A percentile compares a stretch with the other conserved stretches of the same genome.
Conservation (phyloP, 116 monocot genomes). For the Trichopus zeylanicus region DNA sequence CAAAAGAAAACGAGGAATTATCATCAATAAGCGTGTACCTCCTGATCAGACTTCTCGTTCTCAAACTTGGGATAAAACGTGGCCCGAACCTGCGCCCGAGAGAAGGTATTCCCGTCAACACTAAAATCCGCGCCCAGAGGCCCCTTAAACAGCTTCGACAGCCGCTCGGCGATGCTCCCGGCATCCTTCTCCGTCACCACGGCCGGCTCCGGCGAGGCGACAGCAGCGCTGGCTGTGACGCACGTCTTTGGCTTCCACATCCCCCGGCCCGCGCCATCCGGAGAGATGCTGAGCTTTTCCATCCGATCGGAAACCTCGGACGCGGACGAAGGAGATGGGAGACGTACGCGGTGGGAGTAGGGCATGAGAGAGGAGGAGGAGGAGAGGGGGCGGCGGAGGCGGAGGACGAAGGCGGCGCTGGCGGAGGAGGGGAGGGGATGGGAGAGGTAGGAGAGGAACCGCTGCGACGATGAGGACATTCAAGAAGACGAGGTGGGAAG, state of each 20-base stretch:
- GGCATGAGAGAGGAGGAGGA: background rate
- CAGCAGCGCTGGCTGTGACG: constrained; percentile 9
- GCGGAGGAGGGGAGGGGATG: background rate
- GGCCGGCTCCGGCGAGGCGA: background rate
- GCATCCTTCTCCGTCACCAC: constrained; percentile 14
- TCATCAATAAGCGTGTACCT: constrained; percentile 29
- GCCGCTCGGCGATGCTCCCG: background rate
- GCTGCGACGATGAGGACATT: background rate
- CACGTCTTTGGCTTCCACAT: constrained; percentile 23
- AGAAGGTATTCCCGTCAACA: constrained; percentile 56
- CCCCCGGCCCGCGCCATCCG: background rate
- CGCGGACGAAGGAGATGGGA: background rate
- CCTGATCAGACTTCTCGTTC: constrained; percentile 98
- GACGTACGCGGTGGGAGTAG: background rate
- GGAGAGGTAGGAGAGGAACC: background rate
- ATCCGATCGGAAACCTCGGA: background rate
- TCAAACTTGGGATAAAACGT: constrained; percentile 98
- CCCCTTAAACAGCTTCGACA: constrained; percentile 39
- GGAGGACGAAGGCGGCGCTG: background rate
- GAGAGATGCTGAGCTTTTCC: background rate
- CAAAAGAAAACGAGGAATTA: background rate
- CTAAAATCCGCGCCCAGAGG: constrained; percentile 49
- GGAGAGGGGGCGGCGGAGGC: background rate
- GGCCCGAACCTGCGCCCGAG: constrained; percentile 71
- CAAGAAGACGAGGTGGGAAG: background rate